Percentiles rank a stretch among this genome's conserved stretches.
Conservation (phyloP, 805 yeast genomes). For the Cyberlindnera euphorbiae region DNA sequence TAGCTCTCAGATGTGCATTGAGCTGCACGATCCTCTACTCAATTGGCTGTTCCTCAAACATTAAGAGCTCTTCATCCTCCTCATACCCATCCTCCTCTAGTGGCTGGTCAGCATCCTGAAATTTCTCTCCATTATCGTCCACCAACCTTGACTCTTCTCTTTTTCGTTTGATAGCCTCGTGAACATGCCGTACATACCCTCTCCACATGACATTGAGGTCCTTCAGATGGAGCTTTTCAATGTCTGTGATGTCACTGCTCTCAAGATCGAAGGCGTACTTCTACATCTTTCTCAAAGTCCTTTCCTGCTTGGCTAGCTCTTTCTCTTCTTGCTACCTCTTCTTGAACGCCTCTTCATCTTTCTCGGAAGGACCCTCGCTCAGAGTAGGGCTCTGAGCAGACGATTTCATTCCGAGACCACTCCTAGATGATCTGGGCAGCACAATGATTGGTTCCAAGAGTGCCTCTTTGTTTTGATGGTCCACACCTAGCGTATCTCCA, state of each 20-base stretch:
- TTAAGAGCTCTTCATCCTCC: conserved; percentile 28
- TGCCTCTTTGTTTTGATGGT: conserved; percentile 19
- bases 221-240: conserved; percentile 24
- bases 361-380: conserved; percentile 10
- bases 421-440: conserved; percentile 14
- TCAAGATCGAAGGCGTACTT: conserved; percentile 37
- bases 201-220: conserved; percentile 41
- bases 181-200: conserved; percentile 25
- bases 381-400: conserved; percentile 3
- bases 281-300: conserved; percentile 30
- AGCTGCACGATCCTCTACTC: conserved; percentile 31
- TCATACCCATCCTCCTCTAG: conserved; percentile 8
- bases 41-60: conserved; percentile 25
- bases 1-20: conserved; percentile 34
- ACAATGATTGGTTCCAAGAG: conserved; percentile 30
- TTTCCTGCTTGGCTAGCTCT: conserved; percentile 9
- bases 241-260: conserved; percentile 27
- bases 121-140: conserved; percentile 4
- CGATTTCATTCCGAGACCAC: conserved; percentile 21
- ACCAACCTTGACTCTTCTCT: no score
- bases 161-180: conserved; percentile 11
- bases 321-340: conserved; percentile 17
- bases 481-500: conserved; percentile 41
- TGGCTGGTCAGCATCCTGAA: no score
- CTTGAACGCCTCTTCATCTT: conserved; percentile 17